These are phyloP conservation scores for Gracilaria gracilis DNA, from an alignment of 23 red algal genomes.

Conservation along the genomic window DNA sequence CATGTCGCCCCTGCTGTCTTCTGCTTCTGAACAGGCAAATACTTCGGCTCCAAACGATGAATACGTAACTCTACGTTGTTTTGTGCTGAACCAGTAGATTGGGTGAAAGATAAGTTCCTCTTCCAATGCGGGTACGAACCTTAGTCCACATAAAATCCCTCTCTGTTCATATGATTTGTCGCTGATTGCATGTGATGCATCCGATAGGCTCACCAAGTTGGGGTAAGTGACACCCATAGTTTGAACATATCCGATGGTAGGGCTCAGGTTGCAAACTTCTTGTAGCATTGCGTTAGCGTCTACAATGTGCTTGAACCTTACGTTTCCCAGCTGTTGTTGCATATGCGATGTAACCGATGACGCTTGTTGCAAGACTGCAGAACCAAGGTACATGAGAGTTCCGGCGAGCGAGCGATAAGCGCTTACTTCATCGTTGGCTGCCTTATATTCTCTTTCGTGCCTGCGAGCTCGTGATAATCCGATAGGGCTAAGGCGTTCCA, in stretches of 20 bases:
- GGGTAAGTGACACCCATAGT: background rate
- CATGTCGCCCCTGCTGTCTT: conserved; percentile 7
- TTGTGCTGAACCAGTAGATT: conserved; percentile 30
- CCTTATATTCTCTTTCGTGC: background rate
- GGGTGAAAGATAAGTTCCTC: background rate
- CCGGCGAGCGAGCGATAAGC: background rate
- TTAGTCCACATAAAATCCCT: background rate
- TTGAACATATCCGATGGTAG: background rate
- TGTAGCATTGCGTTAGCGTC: conserved; percentile 18
- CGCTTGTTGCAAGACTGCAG: background rate
- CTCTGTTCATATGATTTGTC: background rate
- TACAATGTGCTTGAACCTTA: conserved; percentile 7
- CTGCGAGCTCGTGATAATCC: background rate
- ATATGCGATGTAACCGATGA: background rate
- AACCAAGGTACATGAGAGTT: background rate
- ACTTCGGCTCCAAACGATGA: conserved; percentile 35
- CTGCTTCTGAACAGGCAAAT: conserved; percentile 19
- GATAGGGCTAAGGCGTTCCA: background rate
- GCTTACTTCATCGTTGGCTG: background rate
- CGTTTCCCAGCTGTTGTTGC: conserved; percentile 16
- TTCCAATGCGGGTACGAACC: background rate
- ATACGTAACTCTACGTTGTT: too few species aligned
- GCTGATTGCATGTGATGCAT: background rate
- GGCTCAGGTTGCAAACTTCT: background rate
- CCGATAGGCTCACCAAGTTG: background rate